A percentile compares a stretch with the other conserved stretches of the same genome.
These are phyloP conservation scores for Amphicarpaea edgeworthii DNA, from an alignment of 306 rosid species.

Conservation along the genomic window DNA sequence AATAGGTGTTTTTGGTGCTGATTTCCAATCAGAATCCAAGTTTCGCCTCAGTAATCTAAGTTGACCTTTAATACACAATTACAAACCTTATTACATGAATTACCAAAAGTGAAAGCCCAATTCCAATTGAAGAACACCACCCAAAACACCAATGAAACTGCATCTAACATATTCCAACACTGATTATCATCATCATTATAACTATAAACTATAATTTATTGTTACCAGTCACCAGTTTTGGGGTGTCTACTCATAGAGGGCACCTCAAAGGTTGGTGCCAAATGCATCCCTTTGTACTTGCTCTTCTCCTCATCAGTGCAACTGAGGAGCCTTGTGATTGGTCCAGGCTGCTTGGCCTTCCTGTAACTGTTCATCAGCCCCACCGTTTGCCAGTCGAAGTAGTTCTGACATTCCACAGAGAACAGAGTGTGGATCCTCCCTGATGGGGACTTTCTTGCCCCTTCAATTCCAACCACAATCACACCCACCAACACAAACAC, in stretches of 20 bases:
- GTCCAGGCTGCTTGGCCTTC: conserved; percentile 91
- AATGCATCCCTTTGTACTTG: conserved; percentile 84
- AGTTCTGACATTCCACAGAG: conserved; percentile 97
- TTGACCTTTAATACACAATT: background rate
- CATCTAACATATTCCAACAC: background rate
- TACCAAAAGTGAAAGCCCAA: background rate
- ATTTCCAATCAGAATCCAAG: background rate
- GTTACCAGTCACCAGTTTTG: conserved; percentile 94
- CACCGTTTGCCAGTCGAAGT: conserved; percentile 99
- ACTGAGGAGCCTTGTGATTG: conserved; percentile 89
- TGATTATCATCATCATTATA: background rate
- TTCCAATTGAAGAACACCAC: background rate
- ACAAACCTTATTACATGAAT: background rate
- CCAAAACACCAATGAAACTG: background rate
- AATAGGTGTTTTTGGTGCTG: background rate
- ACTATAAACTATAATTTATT: background rate
- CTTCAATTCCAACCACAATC: conserved; percentile 43
- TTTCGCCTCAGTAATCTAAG: background rate
- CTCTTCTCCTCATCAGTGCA: conserved; percentile 95
- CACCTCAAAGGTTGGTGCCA: conserved; percentile 96
- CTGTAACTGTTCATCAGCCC: conserved; percentile 87
- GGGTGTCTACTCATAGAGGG: conserved; percentile 99
- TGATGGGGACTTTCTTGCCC: conserved; percentile 55
- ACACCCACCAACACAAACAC: conserved; percentile 49
- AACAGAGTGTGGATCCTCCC: conserved; percentile 89